These are phyloP conservation scores for Myrica gale DNA, from an alignment of 306 rosid species.

Conservation along the genomic window DNA sequence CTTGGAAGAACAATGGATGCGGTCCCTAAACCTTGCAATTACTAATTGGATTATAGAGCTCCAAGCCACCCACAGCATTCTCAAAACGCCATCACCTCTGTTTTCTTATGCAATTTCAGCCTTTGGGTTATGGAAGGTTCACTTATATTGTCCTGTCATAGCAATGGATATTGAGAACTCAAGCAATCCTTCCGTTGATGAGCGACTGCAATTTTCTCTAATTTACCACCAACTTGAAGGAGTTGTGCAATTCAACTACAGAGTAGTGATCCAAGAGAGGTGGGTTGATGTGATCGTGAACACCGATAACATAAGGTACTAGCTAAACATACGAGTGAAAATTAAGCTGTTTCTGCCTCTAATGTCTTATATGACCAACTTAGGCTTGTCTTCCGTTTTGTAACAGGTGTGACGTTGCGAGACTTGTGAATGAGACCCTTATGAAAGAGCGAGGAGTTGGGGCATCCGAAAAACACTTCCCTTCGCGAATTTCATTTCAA, in stretches of 20 bases:
- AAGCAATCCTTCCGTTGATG: constrained; percentile 52
- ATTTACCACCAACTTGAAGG: constrained; percentile 84
- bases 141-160: constrained; percentile 78
- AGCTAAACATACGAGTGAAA: too few relatives aligned
- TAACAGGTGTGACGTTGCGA: constrained; percentile 59
- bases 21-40: constrained; percentile 77
- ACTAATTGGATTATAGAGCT: constrained; percentile 77
- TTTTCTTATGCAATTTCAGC: constrained; percentile 68
- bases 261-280: constrained; percentile 43
- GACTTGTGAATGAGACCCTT: constrained; percentile 64
- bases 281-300: constrained; percentile 71
- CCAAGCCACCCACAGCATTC: constrained; percentile 34
- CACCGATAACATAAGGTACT: constrained; percentile 84
- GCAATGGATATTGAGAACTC: constrained; percentile 60
- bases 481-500: constrained; percentile 73
- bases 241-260: constrained; percentile 80
- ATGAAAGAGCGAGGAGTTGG: constrained; percentile 73
- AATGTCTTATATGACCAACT: not conserved
- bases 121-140: constrained; percentile 78
- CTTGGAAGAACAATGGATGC: constrained; percentile 87
- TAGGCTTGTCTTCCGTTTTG: not conserved
- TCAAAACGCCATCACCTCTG: constrained; percentile 67
- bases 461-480: constrained; percentile 70
- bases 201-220: constrained; percentile 75
- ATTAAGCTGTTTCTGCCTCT: too few relatives aligned